Conservation (phyloP, 345 rosid species). For the Nephelium lappaceum region DNA sequence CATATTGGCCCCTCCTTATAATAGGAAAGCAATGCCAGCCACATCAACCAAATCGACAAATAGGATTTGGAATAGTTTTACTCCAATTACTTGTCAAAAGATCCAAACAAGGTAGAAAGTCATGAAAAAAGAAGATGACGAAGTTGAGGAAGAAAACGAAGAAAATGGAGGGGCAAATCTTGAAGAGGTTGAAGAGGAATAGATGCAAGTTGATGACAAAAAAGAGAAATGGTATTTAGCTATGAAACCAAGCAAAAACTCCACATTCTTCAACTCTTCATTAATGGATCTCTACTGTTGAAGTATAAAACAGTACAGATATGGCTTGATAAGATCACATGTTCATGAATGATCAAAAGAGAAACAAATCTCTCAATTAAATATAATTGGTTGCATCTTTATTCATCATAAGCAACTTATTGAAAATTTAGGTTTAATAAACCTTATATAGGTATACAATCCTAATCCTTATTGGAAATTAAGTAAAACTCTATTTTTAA, state of each 20-base stretch:
- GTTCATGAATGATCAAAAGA: no score
- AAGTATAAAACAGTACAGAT: no score
- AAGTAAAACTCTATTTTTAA: no score
- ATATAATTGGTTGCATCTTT: no score
- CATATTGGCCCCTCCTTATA: no score
- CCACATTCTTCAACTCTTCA: constrained; percentile 29
- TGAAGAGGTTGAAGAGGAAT: constrained; percentile 27
- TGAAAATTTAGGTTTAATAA: no score
- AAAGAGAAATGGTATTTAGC: constrained; percentile 17
- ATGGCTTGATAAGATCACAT: no score
- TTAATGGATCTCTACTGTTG: no score
- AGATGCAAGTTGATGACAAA: constrained; percentile 20
- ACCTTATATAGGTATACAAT: no score
- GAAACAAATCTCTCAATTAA: no score
- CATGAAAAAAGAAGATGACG: constrained; percentile 44
- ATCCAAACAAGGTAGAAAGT: constrained; percentile 33
- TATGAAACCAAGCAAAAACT: constrained; percentile 20
- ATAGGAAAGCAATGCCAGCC: constrained; percentile 75
- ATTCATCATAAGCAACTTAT: no score
- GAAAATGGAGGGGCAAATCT: constrained; percentile 48
- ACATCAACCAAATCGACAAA: constrained; percentile 74
- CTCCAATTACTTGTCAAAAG: constrained; percentile 60
- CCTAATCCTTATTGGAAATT: no score
- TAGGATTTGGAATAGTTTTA: constrained; percentile 79
- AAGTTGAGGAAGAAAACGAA: constrained; percentile 39